A percentile compares a stretch with the other conserved stretches of the same genome.
Evolutionary conservation across 306 rosid species (phyloP).

Genomic region (Hippophae tibetana): DNA sequence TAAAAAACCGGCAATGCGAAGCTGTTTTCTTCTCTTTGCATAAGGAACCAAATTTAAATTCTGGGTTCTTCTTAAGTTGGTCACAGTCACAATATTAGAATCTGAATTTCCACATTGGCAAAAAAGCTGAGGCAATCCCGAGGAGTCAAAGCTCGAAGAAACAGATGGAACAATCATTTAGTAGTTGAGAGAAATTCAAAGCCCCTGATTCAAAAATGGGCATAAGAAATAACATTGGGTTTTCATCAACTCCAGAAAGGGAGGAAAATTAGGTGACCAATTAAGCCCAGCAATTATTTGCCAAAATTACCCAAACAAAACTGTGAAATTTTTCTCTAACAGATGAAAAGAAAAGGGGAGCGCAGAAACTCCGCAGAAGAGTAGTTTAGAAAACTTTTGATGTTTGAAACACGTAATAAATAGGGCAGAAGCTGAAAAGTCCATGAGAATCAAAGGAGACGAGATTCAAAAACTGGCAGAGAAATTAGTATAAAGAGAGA

Average conservation of each 20-base stretch:
- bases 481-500: background rate
- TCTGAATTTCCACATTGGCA: constrained; percentile 43
- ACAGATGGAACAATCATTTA: constrained; percentile 54
- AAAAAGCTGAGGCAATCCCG: constrained; percentile 24
- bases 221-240: constrained; percentile 27
- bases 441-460: constrained; percentile 3
- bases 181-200: constrained; percentile 17
- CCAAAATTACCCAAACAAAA: too few relatives aligned
- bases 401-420: constrained; percentile 2
- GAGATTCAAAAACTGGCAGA: background rate
- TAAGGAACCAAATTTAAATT: constrained; percentile 11
- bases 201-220: constrained; percentile 4
- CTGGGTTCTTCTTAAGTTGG: constrained; percentile 6
- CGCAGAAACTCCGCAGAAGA: constrained; percentile 1
- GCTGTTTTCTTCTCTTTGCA: constrained; percentile 34
- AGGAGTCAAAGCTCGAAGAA: constrained; percentile 36
- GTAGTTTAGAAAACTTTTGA: constrained; percentile 24
- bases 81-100: background rate
- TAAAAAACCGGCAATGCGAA: constrained; percentile 17
- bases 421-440: constrained; percentile 3
- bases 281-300: too few relatives aligned
- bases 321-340: too few relatives aligned
- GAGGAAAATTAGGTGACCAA: background rate
- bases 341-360: background rate
- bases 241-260: constrained; percentile 22